phyloP scores from a whole-genome alignment of 495 filamentous ascomycete species.

The Neurospora sp. region DNA sequence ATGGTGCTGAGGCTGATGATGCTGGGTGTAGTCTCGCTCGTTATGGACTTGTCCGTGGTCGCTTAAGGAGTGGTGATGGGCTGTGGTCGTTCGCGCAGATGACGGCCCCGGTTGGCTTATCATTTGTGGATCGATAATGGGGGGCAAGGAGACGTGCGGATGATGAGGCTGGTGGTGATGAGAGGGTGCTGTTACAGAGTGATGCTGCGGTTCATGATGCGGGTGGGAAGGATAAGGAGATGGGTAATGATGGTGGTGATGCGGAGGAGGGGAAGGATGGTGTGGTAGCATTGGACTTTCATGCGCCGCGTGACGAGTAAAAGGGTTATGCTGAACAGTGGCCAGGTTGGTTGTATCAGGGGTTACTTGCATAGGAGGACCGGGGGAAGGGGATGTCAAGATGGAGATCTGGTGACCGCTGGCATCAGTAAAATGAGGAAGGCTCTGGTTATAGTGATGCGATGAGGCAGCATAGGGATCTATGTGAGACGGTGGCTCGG shows the following conservation, averaged over 20 bases:
- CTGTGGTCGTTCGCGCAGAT: slow-evolving; percentile 7
- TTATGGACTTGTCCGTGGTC: slow-evolving; percentile 10
- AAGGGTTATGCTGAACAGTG: not conserved
- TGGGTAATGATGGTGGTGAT: slow-evolving; percentile 16
- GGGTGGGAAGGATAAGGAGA: slow-evolving; percentile 16
- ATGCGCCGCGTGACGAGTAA: not conserved
- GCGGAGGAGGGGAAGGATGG: slow-evolving; percentile 11
- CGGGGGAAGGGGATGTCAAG: slow-evolving; percentile 7
- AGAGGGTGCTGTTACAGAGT: not conserved
- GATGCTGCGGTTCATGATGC: slow-evolving; percentile 8
- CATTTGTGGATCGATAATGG: slow-evolving; percentile 39
- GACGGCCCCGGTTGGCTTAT: slow-evolving; percentile 29
- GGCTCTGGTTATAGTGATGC: slow-evolving; percentile 5
- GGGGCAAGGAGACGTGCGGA: slow-evolving; percentile 12
- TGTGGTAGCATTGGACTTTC: not conserved
- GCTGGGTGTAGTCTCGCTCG: slow-evolving; percentile 7
- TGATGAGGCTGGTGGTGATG: slow-evolving; percentile 15
- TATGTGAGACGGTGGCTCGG: slow-evolving; percentile 11
- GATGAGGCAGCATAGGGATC: slow-evolving; percentile 15
- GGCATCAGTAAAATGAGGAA: slow-evolving; percentile 23
- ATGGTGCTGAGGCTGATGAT: slow-evolving; percentile 9
- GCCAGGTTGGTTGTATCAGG: not conserved
- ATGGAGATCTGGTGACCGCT: slow-evolving; percentile 24
- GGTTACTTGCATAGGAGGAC: slow-evolving; percentile 1
- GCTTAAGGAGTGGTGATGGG: slow-evolving; percentile 1